A percentile compares a stretch with the other conserved stretches of the same genome.
These are phyloP conservation scores for Fistulina hepatica DNA, from an alignment of 1,284 basidiomycete species.

Conservation along the genomic window DNA sequence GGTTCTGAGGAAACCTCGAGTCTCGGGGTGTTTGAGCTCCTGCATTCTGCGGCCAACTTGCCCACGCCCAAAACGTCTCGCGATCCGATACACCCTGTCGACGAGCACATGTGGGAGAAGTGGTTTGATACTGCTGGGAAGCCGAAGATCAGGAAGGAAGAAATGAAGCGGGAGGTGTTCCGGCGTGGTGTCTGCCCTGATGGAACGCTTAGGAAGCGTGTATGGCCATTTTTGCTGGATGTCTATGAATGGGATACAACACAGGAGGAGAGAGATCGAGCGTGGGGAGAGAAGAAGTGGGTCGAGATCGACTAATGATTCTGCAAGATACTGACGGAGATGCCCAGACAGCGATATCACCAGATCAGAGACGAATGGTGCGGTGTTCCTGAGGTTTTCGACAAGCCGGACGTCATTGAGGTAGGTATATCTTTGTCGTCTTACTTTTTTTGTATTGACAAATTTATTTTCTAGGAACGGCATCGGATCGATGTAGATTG, in stretches of 20 bases:
- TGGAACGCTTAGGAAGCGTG: constrained; percentile 46
- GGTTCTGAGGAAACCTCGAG: constrained; percentile 58
- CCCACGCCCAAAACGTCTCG: constrained; percentile 67
- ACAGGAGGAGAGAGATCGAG: constrained; percentile 37
- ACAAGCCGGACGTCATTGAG: constrained; percentile 67
- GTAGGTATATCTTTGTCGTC: constrained; percentile 24
- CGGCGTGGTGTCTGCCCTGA: constrained; percentile 52
- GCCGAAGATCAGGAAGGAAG: constrained; percentile 53
- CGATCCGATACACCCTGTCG: constrained; percentile 61
- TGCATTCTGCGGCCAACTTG: constrained; percentile 68
- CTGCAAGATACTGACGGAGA: constrained; percentile 2
- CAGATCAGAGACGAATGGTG: constrained; percentile 71
- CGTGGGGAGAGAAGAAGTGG: constrained; percentile 49
- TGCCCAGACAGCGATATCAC: constrained; percentile 52
- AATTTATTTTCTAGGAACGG: constrained; percentile 41
- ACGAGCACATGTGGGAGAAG: constrained; percentile 54
- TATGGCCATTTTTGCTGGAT: constrained; percentile 89
- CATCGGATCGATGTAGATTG: constrained; percentile 95
- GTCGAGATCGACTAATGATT: background rate
- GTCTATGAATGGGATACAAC: constrained; percentile 73
- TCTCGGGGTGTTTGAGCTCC: constrained; percentile 81
- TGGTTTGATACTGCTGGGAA: constrained; percentile 67
- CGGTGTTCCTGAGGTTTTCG: constrained; percentile 69
- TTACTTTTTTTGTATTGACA: constrained; percentile 4
- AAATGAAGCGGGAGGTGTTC: constrained; percentile 70